Base-by-base conservation (phyloP, 2,329 filamentous ascomycete species). In the Hypoxylon sp. region DNA sequence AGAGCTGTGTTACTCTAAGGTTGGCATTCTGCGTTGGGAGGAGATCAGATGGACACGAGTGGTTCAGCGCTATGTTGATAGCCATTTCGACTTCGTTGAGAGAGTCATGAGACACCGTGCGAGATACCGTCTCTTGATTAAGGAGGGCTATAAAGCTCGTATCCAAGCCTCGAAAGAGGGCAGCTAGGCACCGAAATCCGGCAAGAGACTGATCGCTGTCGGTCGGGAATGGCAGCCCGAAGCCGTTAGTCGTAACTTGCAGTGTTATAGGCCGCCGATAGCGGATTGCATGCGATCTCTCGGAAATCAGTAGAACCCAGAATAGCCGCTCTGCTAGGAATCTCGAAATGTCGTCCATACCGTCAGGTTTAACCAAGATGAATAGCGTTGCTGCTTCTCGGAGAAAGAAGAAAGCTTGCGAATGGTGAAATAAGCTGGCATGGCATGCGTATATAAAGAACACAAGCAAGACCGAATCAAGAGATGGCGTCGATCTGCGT, bases 381-480 rank as follows among this genome's bases (percentile, higher is more conserved):
- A 81, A 79, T 0, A 83, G 67, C 0, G 82, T 83, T 1, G 81
- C 82, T 0, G 82, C 79, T 63, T 84, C 81, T n/a, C 82, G 77
- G 0, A 84, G 75, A 47, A 81, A 83, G 17, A 81, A 70, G 81
- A 83, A 83, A 0, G 82, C 81, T 37, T 81, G 81, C 52, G 79
- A 81, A 65, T 84, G 82, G 56, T 83, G 81, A 3, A 79, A 81
- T 5, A 83, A 72, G 10, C 78, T 75, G 1, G 81, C 80, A 51
- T 84, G 81, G 47, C 81, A 83, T 3, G 82, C 81, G 56, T 84
- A 84, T 17, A 84, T 76, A 54, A 84, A 83, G 68, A 84, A 84
- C 1, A 79, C 78, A 10, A 83, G 73, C 4, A 83, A 75, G 11
- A 81, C 80, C 35, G 79, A 77, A 44, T 83, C 79, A 9, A 83